Evolutionary conservation across 2,329 filamentous ascomycete species (phyloP), one percentile per base, ranked within the genome.

Genomic region (Cladosporium austrohemisphaericum): DNA sequence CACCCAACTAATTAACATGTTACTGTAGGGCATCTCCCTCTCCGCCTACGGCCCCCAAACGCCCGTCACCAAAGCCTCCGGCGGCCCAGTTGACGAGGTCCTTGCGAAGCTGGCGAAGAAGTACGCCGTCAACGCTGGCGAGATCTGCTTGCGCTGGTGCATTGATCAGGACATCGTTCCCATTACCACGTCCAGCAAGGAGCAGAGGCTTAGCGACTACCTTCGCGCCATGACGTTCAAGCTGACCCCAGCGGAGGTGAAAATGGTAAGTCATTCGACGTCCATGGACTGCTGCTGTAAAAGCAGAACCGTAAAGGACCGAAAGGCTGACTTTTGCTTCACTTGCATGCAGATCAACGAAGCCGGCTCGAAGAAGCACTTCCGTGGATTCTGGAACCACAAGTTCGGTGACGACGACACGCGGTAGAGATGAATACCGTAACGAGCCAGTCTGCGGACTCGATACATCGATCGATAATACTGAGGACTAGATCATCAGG

Each of bases 101-200:
- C 62, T 82, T 35, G 68, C 70, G 0, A 61, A 60, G 2, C 60
- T 84, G 51, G 72, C 76, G n/a, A 76, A 76, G 60, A 84, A 84
- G 64, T 84, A 84, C 60, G 77, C 71, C 1, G 80, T 83, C 36
- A 73, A 63, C 45, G 73, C 78, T 40, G 75, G 71, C 1, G 79
- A 84, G 63, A 75, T 84, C 46, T 65, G 73, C 43, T 59, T 84
- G 48, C 67, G 81, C 44, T 85, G 80, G 79, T 76, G 74, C 41
- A 73, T 84, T 43, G 80, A 84, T 55, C 78, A 80, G 57, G 79
- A 79, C 19, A 64, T 77, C 50, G 72, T 83, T 13, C 66, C 76
- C 0, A 75, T 85, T 51, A 83, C 80, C 5, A 84, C 81, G 2
- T 80, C 76, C 50, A 68, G 71, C 41, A 84, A 83, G 60, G 80